These are phyloP conservation scores for Aureobasidium lini DNA, from an alignment of 2,329 filamentous ascomycete species.

Conservation along the genomic window DNA sequence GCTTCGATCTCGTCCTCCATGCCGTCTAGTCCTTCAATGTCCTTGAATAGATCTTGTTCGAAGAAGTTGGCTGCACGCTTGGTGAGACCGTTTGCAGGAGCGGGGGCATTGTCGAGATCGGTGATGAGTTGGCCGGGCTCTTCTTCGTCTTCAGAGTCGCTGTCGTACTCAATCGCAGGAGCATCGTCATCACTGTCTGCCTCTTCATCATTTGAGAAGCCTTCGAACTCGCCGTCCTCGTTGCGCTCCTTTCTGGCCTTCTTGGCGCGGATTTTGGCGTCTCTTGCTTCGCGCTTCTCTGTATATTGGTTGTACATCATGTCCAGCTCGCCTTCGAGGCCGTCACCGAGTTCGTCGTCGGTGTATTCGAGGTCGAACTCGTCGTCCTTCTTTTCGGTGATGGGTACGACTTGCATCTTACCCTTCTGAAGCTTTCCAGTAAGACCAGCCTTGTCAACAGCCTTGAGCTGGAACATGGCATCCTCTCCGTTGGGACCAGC, in stretches of 20 bases:
- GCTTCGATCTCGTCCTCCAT: slow-evolving; percentile 37
- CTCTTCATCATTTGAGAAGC: slow-evolving; percentile 64
- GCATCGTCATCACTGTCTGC: slow-evolving; percentile 50
- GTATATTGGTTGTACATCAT: slow-evolving; percentile 79
- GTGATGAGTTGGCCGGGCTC: slow-evolving; percentile 47
- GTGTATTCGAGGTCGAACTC: slow-evolving; percentile 49
- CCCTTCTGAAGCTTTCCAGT: slow-evolving; percentile 59
- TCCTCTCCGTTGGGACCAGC: slow-evolving; percentile 69
- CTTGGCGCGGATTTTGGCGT: slow-evolving; percentile 87
- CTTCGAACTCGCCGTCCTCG: slow-evolving; percentile 86
- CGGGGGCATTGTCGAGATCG: slow-evolving; percentile 50
- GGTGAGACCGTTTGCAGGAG: slow-evolving; percentile 58
- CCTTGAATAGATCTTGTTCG: slow-evolving; percentile 88
- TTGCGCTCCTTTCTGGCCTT: slow-evolving; percentile 67
- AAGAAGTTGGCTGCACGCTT: slow-evolving; percentile 85
- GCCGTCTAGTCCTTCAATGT: slow-evolving; percentile 59
- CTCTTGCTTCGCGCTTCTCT: slow-evolving; percentile 67
- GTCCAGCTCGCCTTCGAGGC: slow-evolving; percentile 78
- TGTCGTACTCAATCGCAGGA: slow-evolving; percentile 52
- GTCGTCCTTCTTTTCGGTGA: slow-evolving; percentile 37
- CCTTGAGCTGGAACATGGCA: slow-evolving; percentile 78
- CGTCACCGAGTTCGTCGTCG: slow-evolving; percentile 67
- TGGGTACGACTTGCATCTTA: slow-evolving; percentile 64
- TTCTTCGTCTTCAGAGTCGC: slow-evolving; percentile 49
- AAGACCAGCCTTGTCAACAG: slow-evolving; percentile 67